phyloP scores from a whole-genome alignment of 2,329 filamentous ascomycete genomes.

The Paraphoma chrysanthemicola region DNA sequence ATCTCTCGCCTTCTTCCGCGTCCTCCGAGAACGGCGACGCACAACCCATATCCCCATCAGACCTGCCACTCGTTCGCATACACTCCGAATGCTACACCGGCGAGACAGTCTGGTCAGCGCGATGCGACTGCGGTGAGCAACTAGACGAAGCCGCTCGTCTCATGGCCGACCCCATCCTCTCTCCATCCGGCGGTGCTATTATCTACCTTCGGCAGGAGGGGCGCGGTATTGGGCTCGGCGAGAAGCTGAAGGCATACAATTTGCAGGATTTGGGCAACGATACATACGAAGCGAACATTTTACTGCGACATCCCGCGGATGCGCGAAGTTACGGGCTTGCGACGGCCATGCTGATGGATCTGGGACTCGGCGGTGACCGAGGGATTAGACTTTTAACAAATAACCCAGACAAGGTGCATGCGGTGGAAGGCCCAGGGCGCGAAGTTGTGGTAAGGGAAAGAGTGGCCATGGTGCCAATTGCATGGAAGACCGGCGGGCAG shows the following conservation, averaged over 20 bases:
- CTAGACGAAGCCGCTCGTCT: slow-evolving; percentile 93
- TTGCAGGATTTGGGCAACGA: slow-evolving; percentile 96
- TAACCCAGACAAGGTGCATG: slow-evolving; percentile 95
- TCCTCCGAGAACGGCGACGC: slow-evolving; percentile 39
- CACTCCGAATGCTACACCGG: slow-evolving; percentile 99
- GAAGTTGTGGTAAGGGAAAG: slow-evolving; percentile 88
- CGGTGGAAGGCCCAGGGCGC: slow-evolving; percentile 87
- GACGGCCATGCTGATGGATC: slow-evolving; percentile 88
- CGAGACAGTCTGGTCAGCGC: slow-evolving; percentile 96
- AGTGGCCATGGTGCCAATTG: slow-evolving; percentile 93
- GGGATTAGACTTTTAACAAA: slow-evolving; percentile 90
- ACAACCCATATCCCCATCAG: slow-evolving; percentile 35
- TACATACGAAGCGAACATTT: slow-evolving; percentile 92
- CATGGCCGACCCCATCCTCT: slow-evolving; percentile 75
- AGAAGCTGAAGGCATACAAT: slow-evolving; percentile 98
- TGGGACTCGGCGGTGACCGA: slow-evolving; percentile 72
- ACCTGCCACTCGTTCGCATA: slow-evolving; percentile 83
- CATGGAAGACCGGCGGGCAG: slow-evolving; percentile 81
- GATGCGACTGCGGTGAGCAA: slow-evolving; percentile 97
- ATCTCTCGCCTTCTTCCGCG: slow-evolving; percentile 23
- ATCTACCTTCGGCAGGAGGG: slow-evolving; percentile 96
- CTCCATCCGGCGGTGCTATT: slow-evolving; percentile 80
- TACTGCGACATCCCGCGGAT: slow-evolving; percentile 91
- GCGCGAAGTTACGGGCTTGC: slow-evolving; percentile 95
- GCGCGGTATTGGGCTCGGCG: slow-evolving; percentile 89